Conservation (phyloP, 306 rosid species). For the Vicia villosa region DNA sequence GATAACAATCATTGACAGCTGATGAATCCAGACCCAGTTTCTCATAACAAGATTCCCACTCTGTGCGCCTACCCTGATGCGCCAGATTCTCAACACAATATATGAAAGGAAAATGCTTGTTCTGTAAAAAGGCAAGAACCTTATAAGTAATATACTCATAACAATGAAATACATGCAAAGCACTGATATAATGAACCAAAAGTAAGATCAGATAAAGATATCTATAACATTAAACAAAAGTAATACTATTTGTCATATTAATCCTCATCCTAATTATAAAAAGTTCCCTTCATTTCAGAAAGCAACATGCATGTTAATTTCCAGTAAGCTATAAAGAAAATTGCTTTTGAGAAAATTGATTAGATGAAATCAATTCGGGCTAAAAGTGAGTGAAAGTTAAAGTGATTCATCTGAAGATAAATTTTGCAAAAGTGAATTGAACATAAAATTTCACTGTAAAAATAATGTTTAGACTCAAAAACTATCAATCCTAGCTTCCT, state of each 20-base stretch:
- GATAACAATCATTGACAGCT: conserved; percentile 61
- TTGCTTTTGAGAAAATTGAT: too few relatives aligned
- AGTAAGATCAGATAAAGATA: too few relatives aligned
- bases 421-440: too few relatives aligned
- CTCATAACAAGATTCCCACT: conserved; percentile 78
- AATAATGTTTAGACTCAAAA: too few relatives aligned
- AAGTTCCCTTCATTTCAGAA: neutral
- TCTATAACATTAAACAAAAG: too few relatives aligned
- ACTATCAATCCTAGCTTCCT: too few relatives aligned
- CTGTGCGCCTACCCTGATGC: conserved; percentile 32
- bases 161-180: conserved; percentile 16
- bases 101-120: conserved; percentile 73
- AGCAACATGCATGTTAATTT: neutral
- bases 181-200: too few relatives aligned
- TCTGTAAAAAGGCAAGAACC: conserved; percentile 48
- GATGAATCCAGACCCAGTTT: conserved; percentile 64
- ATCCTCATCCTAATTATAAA: neutral
- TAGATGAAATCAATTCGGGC: too few relatives aligned
- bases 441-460: too few relatives aligned
- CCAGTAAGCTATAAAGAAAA: too few relatives aligned
- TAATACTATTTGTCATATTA: neutral
- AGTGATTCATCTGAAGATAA: too few relatives aligned
- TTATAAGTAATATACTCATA: conserved; percentile 15
- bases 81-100: conserved; percentile 65
- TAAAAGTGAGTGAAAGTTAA: too few relatives aligned